These are phyloP conservation scores for Graphiopsis chlorocephala DNA, from an alignment of 2,329 filamentous ascomycete genomes.

Conservation along the genomic window DNA sequence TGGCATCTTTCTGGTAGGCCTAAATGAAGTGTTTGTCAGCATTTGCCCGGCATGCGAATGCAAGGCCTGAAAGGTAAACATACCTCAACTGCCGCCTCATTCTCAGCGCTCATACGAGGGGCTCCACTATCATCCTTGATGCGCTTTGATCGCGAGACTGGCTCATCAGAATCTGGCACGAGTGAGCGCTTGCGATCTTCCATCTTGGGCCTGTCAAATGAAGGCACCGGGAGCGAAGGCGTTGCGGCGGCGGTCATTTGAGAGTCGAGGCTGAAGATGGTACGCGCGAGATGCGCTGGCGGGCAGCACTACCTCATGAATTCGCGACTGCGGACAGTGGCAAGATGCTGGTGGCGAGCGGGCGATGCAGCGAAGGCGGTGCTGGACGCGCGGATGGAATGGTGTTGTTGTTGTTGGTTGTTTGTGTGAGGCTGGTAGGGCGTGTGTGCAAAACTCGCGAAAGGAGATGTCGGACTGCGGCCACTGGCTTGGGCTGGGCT, in stretches of 20 bases:
- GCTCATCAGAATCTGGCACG: conserved; percentile 73
- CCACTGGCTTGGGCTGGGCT: neutral
- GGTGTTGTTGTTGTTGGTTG: conserved; percentile 3
- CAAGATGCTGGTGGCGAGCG: neutral
- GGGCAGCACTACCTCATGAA: conserved; percentile 17
- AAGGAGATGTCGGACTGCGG: conserved; percentile 10
- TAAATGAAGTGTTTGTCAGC: conserved; percentile 40
- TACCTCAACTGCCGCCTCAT: conserved; percentile 71
- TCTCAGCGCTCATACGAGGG: conserved; percentile 64
- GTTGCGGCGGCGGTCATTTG: conserved; percentile 30
- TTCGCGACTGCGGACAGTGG: neutral
- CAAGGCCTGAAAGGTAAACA: conserved; percentile 45
- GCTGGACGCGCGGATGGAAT: neutral
- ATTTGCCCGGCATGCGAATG: neutral
- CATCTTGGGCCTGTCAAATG: conserved; percentile 85
- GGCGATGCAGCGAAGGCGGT: neutral
- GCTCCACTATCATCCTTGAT: conserved; percentile 74
- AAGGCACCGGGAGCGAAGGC: conserved; percentile 61
- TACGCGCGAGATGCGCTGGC: conserved; percentile 14
- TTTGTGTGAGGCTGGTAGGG: conserved; percentile 1
- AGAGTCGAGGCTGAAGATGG: conserved; percentile 7
- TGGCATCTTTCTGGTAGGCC: conserved; percentile 94
- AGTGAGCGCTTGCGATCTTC: conserved; percentile 98
- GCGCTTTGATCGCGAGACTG: conserved; percentile 86
- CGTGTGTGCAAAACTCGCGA: conserved; percentile 8